phyloP scores from a whole-genome alignment of 2,329 filamentous ascomycete genomes.

The Nothophoma quercina region DNA sequence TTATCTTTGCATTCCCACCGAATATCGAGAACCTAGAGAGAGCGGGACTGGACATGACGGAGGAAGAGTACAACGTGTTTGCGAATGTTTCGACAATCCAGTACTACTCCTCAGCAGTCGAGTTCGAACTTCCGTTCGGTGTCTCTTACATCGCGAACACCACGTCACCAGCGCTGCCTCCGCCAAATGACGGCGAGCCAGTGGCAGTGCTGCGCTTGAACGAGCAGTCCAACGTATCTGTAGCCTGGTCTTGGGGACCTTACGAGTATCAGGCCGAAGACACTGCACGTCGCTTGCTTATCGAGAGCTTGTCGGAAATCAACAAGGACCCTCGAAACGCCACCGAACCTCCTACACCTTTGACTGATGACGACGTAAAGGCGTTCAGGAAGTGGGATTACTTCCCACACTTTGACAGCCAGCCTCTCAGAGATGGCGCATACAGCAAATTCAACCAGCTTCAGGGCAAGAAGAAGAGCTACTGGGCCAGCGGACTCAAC shows the following conservation, averaged over 20 bases:
- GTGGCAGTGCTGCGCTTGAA: constrained; percentile 46
- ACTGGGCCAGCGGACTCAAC: constrained; percentile 46
- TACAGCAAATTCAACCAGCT: constrained; percentile 44
- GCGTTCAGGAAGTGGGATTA: constrained; percentile 51
- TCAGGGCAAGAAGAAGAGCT: constrained; percentile 49
- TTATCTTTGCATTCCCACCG: constrained; percentile 49
- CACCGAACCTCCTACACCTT: constrained; percentile 27
- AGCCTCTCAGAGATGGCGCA: constrained; percentile 35
- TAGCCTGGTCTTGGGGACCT: constrained; percentile 49
- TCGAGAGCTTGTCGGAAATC: constrained; percentile 41
- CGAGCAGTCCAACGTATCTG: constrained; percentile 39
- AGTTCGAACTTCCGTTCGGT: constrained; percentile 46
- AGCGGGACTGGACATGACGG: constrained; percentile 43
- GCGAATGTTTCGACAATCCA: constrained; percentile 43
- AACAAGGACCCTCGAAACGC: constrained; percentile 49
- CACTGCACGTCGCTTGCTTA: constrained; percentile 34
- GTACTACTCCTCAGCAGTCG: constrained; percentile 47
- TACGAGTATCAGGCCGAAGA: constrained; percentile 42
- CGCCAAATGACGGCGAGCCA: constrained; percentile 44
- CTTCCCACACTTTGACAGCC: constrained; percentile 47
- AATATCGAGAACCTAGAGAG: constrained; percentile 43
- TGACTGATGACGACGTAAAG: constrained; percentile 36
- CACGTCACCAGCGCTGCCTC: constrained; percentile 33
- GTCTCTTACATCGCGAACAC: constrained; percentile 45
- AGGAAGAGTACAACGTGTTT: constrained; percentile 45